Conservation (phyloP, 768 basidiomycete genomes). For the Panaeolus papilionaceus region DNA sequence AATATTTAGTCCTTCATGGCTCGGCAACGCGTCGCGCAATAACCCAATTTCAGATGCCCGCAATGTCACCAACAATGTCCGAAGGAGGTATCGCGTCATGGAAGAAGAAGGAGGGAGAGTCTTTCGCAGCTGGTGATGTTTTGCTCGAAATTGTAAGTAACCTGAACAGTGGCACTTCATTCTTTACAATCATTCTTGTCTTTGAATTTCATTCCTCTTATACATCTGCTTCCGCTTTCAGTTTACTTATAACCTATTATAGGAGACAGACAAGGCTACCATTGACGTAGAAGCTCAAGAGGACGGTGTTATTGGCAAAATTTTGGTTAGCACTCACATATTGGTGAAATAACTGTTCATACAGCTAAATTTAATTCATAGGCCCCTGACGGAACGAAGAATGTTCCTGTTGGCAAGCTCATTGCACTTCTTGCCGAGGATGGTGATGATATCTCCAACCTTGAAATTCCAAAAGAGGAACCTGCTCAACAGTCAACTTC, state of each 20-base stretch:
- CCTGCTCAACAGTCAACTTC: slow-evolving; percentile 30
- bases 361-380: slow-evolving; percentile 22
- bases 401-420: slow-evolving; percentile 83
- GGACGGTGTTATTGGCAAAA: slow-evolving; percentile 93
- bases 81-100: slow-evolving; percentile 91
- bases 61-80: slow-evolving; percentile 97
- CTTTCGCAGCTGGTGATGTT: slow-evolving; percentile 83
- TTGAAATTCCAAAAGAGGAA: slow-evolving; percentile 66
- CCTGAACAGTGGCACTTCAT: neutral
- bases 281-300: slow-evolving; percentile 99
- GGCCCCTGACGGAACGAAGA: slow-evolving; percentile 77
- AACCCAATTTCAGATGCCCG: slow-evolving; percentile 88
- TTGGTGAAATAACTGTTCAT: neutral
- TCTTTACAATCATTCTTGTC: neutral
- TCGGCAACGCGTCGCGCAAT: slow-evolving; percentile 52
- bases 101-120: slow-evolving; percentile 88
- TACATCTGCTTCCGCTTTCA: slow-evolving; percentile 12
- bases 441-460: slow-evolving; percentile 91
- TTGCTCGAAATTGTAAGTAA: slow-evolving; percentile 84
- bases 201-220: neutral
- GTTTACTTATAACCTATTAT: slow-evolving; percentile 17
- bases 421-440: slow-evolving; percentile 96
- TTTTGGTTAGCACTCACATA: slow-evolving; percentile 66
- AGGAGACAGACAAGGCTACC: slow-evolving; percentile 96
- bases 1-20: slow-evolving; percentile 58